Evolutionary conservation across 768 basidiomycete species (phyloP).

Genomic region (Mycena belliarum): DNA sequence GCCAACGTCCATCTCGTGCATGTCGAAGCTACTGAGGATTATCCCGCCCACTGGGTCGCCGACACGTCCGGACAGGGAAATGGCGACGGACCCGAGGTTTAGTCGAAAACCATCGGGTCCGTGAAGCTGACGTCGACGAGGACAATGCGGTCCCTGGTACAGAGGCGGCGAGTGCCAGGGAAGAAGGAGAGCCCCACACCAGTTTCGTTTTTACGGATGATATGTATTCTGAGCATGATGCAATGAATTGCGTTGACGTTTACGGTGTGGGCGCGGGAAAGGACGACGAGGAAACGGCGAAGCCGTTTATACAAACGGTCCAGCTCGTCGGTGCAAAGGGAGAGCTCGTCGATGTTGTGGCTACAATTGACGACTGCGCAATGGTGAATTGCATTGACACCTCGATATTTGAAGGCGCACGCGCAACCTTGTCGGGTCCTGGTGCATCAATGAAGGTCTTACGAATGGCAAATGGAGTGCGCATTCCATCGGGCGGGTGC

Average conservation of each 20-base stretch:
- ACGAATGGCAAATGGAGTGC: constrained; percentile 33
- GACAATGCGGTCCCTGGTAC: not conserved
- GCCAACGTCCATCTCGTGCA: constrained; percentile 1
- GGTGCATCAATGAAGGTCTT: constrained; percentile 7
- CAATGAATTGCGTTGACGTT: constrained; percentile 1
- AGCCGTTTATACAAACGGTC: not conserved
- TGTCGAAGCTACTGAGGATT: not conserved
- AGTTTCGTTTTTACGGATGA: not conserved
- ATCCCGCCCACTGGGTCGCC: constrained; percentile 2
- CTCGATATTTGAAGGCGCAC: not conserved
- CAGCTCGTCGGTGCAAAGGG: not conserved
- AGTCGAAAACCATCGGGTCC: constrained; percentile 8
- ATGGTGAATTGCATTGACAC: constrained; percentile 9
- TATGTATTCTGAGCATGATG: not conserved
- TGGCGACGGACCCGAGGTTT: constrained; percentile 9
- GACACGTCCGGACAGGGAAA: constrained; percentile 1
- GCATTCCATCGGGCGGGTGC: constrained; percentile 21
- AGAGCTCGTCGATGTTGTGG: not conserved
- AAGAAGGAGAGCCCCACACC: constrained; percentile 4
- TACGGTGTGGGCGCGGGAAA: not conserved
- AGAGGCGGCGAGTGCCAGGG: not conserved
- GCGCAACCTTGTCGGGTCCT: not conserved
- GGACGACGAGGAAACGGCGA: not conserved
- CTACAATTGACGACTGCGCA: constrained; percentile 6
- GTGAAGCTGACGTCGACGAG: not conserved